Conservation (phyloP, 495 filamentous ascomycete genomes). For the Neurospora africana region DNA sequence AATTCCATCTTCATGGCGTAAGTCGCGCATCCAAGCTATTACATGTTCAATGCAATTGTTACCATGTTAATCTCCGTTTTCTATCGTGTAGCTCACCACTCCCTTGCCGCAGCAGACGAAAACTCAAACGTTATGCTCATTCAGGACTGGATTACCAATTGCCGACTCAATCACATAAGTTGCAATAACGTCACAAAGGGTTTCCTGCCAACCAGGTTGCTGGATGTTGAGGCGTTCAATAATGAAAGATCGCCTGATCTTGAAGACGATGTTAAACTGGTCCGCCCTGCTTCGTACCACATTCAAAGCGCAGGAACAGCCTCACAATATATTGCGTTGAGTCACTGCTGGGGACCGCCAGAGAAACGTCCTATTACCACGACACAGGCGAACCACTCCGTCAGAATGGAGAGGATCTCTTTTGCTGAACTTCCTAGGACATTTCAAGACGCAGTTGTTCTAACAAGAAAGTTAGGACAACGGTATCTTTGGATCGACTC, state of each 20-base stretch:
- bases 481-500: slow-evolving; percentile 28
- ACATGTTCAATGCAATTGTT: background rate
- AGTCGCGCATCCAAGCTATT: background rate
- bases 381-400: rapidly evolving
- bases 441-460: slow-evolving; percentile 6
- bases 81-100: rapidly evolving
- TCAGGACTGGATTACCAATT: background rate
- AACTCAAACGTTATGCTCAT: background rate
- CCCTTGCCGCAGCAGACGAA: background rate
- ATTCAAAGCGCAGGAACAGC: rapidly evolving
- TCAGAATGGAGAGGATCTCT: background rate
- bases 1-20: background rate
- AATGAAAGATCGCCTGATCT: background rate
- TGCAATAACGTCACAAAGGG: background rate
- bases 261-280: background rate
- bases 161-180: background rate
- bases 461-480: slow-evolving; percentile 3
- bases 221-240: background rate
- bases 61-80: background rate
- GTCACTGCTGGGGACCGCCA: slow-evolving; percentile 8
- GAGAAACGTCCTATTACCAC: background rate
- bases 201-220: background rate
- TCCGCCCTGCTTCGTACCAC: background rate
- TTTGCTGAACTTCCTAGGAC: slow-evolving; percentile 4
- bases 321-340: background rate